Percentiles rank a stretch among this genome's conserved stretches.
Conservation (phyloP, 768 basidiomycete genomes). For the Phaeotremella fagi region DNA sequence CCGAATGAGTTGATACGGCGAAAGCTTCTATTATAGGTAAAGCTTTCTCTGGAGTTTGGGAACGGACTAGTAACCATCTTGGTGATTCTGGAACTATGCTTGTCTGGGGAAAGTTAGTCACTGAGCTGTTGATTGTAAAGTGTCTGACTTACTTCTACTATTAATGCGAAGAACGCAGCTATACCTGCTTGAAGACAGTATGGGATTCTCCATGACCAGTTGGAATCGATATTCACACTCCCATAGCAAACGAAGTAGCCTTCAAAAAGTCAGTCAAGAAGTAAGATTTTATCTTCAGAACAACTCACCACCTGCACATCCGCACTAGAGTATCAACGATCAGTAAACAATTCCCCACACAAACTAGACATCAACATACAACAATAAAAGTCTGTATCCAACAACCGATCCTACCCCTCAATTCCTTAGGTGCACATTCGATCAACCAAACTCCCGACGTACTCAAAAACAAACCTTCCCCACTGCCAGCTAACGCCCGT, state of each 20-base stretch:
- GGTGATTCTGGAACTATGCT: conserved; percentile 16
- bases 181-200: conserved; percentile 5
- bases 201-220: conserved; percentile 7
- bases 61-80: conserved; percentile 9
- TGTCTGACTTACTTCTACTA: conserved; percentile 3
- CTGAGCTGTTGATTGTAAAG: background rate
- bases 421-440: conserved; percentile 14
- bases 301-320: background rate
- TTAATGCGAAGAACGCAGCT: background rate
- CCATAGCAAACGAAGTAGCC: conserved; percentile 18
- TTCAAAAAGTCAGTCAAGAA: background rate
- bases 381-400: conserved; percentile 5
- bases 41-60: background rate
- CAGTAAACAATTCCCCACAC: background rate
- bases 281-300: background rate
- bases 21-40: conserved; percentile 6
- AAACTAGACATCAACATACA: conserved; percentile 1
- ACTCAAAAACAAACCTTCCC: conserved; percentile 17
- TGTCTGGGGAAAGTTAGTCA: background rate
- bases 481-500: conserved; percentile 7
- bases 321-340: background rate
- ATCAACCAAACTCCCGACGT: conserved; percentile 17
- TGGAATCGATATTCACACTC: background rate
- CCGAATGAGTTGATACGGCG: background rate
- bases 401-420: conserved; percentile 12